These are phyloP conservation scores for Lipomyces yamadae DNA, from an alignment of 805 yeast species.

Conservation along the genomic window DNA sequence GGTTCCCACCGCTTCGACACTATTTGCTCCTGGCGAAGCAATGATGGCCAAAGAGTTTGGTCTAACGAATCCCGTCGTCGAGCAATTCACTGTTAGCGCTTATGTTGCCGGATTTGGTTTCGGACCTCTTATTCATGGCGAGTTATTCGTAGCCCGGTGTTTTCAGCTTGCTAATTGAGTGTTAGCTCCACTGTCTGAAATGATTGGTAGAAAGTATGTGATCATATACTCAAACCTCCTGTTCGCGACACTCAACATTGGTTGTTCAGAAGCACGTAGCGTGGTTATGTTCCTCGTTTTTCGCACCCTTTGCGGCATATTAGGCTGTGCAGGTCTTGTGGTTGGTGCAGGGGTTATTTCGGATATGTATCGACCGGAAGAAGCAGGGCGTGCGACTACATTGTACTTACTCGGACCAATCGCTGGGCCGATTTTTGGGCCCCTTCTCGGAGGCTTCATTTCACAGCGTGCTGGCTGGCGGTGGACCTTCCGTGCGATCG, in stretches of 20 bases:
- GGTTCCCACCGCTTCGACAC: constrained; percentile 32
- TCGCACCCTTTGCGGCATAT: constrained; percentile 30
- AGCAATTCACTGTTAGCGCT: constrained; percentile 28
- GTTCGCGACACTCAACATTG: constrained; percentile 26
- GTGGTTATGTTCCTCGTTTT: constrained; percentile 29
- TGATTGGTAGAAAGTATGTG: constrained; percentile 35
- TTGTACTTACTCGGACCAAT: constrained; percentile 32
- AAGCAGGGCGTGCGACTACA: constrained; percentile 32
- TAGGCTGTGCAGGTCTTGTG: constrained; percentile 36
- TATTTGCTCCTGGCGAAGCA: constrained; percentile 36
- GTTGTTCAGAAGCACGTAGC: constrained; percentile 33
- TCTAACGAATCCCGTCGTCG: constrained; percentile 23
- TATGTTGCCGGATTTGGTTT: constrained; percentile 37
- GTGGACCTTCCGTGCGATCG: constrained; percentile 68
- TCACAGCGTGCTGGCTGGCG: constrained; percentile 70
- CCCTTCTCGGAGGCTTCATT: constrained; percentile 60
- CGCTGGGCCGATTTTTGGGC: constrained; percentile 62
- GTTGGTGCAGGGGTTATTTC: constrained; percentile 37
- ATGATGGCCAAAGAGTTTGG: constrained; percentile 46
- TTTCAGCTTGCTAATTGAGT: constrained; percentile 24
- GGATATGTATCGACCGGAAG: constrained; percentile 26
- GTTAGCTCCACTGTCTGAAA: constrained; percentile 30
- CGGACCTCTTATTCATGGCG: constrained; percentile 37
- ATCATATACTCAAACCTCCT: constrained; percentile 25
- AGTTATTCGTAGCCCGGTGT: constrained; percentile 31